A percentile compares a stretch with the other conserved stretches of the same genome.
These are phyloP conservation scores for Asterochloris erici DNA, from an alignment of 139 green algal genomes.

Conservation along the genomic window DNA sequence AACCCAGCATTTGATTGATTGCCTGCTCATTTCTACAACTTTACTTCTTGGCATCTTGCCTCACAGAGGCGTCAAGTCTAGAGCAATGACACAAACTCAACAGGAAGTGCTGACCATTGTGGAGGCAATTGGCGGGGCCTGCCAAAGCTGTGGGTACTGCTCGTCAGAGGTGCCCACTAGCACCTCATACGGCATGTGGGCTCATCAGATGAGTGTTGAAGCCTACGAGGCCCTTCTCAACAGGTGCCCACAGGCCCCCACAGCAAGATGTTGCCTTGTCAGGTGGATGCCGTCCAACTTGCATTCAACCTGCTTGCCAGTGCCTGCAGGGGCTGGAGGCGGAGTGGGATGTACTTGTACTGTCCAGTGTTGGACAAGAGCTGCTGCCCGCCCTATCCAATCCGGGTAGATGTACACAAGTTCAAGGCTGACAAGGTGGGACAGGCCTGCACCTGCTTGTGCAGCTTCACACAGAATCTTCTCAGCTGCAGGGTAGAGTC, in stretches of 20 bases:
- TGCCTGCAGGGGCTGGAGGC: slow-evolving; percentile 38
- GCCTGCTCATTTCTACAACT: too few relatives aligned
- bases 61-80: too few relatives aligned
- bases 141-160: slow-evolving; percentile 8
- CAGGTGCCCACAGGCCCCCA: neutral
- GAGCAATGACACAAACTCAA: too few relatives aligned
- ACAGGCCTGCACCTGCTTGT: neutral
- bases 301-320: neutral
- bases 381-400: slow-evolving; percentile 50
- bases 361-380: slow-evolving; percentile 27
- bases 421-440: slow-evolving; percentile 33
- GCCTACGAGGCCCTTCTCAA: slow-evolving; percentile 2
- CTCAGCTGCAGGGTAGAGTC: neutral
- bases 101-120: too few relatives aligned
- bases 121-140: too few relatives aligned
- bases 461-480: neutral
- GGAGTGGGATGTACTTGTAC: slow-evolving; percentile 47
- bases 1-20: too few relatives aligned
- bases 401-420: slow-evolving; percentile 41
- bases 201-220: slow-evolving; percentile 1
- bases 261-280: neutral
- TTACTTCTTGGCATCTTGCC: too few relatives aligned
- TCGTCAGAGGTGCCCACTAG: neutral
- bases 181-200: slow-evolving; percentile 2
- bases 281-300: neutral